Base-by-base conservation (phyloP, 2,329 filamentous ascomycete species). In the Exutisphaerella laricina region DNA sequence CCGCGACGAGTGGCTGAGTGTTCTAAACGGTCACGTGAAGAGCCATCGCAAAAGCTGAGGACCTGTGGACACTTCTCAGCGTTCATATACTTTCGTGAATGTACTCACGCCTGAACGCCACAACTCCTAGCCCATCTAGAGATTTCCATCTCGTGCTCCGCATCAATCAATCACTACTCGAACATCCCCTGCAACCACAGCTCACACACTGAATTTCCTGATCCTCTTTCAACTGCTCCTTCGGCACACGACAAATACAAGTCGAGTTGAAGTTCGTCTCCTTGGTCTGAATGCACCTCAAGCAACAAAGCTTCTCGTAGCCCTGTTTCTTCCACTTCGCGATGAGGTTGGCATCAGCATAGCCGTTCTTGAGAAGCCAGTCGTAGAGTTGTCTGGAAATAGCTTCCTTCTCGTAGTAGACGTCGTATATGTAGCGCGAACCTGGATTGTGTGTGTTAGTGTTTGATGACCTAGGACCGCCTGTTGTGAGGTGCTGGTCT, bases 311-410 rank as follows among this genome's bases (percentile, higher is more conserved):
- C 85, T 97, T 96, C 68, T 98, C 92, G 61, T 98, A 98, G 12
- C 92, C 92, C 60, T 94, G 85, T 72, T 98, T 98, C 79, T 98
- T 98, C 92, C 92, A 98, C 71, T 98, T 98, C 10, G 92, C 92
- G 62, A 98, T 97, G 61, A 98, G 71, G 72, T 89, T 92, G 33
- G 86, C 80, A 68, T 98, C 92, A 4, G 89, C 92, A 64, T 98
- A 97, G 37, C 83, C 82, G 63, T 98, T 96, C 77, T 98, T 98
- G 47, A 98, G 72, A 52, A 97, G 71, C 83, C 87, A 98, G 56
- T 97, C 92, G 68, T 98, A 98, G 14, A 98, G 74, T 67, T 83
- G 74, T 69, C 85, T 90, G 67, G 80, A 85, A 64, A 98, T 97
- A 39, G 90, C 90, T 69, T 96, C 87, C 70, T 96, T 95, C 66